Evolutionary conservation across 805 yeast genomes (phyloP), one percentile per base, ranked within the genome.

Genomic region (Lipomyces yamadae): DNA sequence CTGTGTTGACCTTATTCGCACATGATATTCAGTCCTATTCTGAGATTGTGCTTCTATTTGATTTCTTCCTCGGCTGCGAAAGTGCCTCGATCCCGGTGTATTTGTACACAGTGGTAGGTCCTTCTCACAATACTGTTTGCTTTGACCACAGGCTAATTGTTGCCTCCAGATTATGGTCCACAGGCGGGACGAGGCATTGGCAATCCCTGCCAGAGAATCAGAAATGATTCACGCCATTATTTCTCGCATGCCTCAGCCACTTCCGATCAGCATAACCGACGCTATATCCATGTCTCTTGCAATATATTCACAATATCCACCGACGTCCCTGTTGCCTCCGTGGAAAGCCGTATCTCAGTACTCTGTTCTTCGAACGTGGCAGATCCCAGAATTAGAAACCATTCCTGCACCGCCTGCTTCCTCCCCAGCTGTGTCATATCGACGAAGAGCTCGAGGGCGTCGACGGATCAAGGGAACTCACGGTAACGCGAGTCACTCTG

Each of bases 1-100:
- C 94, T 0, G 79, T 94, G 0, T 80, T 94, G 45, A 92, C 98
- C 0, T 72, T 91, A 57, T 91, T 88, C 75, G 80, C 94, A 7
- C 98, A 93, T 78, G 92, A 91, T 67, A 70, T 85, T 24, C 78
- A 80, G 56, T 80, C 82, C 42, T 78, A 83, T 58, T 78, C 78
- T 11, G 83, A 85, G 35, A 77, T 90, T 5, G 80, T 85, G 64
- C 76, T 82, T 2, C 76, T 94, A 2, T 91, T 95, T 85, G 97
- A 91, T 75, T 84, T 83, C 63, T 79, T 89, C 6, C 78, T 92
- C 50, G 81, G 88, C 24, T 78, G 85, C 57, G 82, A 82, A 61
- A 85, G 90, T 0, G 83, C 90, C 63, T 72, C 81, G 1, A 78
- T 83, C 15, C 83, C 85, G 4, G 73, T 91, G 10, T 87, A 89